Base-by-base conservation (phyloP, 108 stramenopile species). In the Cyclotella cryptica region DNA sequence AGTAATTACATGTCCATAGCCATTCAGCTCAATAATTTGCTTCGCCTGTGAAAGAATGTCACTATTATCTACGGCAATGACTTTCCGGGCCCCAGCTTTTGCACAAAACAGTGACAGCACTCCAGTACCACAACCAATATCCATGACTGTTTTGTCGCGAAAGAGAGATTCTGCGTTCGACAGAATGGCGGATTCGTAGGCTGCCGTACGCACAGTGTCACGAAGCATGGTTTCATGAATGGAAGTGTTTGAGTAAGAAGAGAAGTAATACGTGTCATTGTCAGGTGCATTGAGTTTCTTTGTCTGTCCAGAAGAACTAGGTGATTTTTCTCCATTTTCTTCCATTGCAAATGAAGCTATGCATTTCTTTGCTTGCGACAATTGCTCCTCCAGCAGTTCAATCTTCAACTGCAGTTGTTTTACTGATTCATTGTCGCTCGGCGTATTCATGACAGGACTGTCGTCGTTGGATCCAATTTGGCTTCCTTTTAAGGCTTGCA, bases 211-310 rank as follows among this genome's bases (percentile, higher is more conserved):
- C 9, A 90, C 88, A 30, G 84, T 81, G 44, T 96, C 95, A 40
- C 86, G 77, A 17, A 96, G 88, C 95, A 96, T 96, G 15, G 91
- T 93, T 67, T 95, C 92, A 74, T 96, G 96, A 57, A 96, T 96
- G 35, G 85, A 85, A 44, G 89, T 89, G 69, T 92, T 86, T 24
- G 88, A 88, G 66, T 96, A 96, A 15, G 81, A 85, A 39, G 82
- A 62, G 59, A 88, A 93, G 83, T 93, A 93, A 54, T 89, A 88
- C 9, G 84, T 75, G 49, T 85, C 88, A 52, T 87, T 84, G 59
- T 87, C 86, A 46, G 58, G 60, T 54, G 28, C 43, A 11, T 24
- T 57, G 45, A 24, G 57, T 27, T 41, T 72, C 26, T 14, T 35
- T 42, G 60, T 67, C 15, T 15, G n/a, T n/a, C n/a, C 39, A 28